Conservation (phyloP, 805 yeast genomes). For the Ogataea saltuana region DNA sequence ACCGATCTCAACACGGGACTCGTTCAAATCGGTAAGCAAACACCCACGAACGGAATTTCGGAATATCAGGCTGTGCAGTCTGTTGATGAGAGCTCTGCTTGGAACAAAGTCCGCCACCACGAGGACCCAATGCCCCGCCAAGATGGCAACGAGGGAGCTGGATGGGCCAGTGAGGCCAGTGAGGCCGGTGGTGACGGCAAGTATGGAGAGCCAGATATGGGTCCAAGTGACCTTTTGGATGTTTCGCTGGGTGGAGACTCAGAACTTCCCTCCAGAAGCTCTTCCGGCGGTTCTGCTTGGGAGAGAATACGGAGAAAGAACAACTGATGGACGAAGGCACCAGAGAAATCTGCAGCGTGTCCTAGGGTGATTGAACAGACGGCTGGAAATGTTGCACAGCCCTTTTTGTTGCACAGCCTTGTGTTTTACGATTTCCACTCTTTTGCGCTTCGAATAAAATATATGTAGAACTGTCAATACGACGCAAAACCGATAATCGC, state of each 20-base stretch:
- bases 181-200: no score
- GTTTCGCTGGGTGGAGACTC: neutral
- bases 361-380: no score
- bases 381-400: neutral
- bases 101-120: constrained; percentile 26
- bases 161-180: neutral
- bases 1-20: constrained; percentile 5
- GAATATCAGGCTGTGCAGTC: constrained; percentile 6
- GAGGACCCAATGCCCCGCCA: no score
- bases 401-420: no score
- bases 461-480: no score
- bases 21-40: neutral
- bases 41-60: constrained; percentile 10
- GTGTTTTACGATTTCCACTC: no score
- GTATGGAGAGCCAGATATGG: no score
- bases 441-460: no score
- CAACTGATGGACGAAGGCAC: neutral
- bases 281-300: constrained; percentile 25
- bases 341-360: no score
- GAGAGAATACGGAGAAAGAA: constrained; percentile 25
- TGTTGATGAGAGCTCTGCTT: constrained; percentile 16
- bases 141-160: no score
- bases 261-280: neutral
- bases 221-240: constrained; percentile 7
- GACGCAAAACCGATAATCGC: no score